A percentile compares a stretch with the other conserved stretches of the same genome.
Evolutionary conservation across 176 grass and related monocot genomes (phyloP).

Genomic region (maize (Zea mays)): DNA sequence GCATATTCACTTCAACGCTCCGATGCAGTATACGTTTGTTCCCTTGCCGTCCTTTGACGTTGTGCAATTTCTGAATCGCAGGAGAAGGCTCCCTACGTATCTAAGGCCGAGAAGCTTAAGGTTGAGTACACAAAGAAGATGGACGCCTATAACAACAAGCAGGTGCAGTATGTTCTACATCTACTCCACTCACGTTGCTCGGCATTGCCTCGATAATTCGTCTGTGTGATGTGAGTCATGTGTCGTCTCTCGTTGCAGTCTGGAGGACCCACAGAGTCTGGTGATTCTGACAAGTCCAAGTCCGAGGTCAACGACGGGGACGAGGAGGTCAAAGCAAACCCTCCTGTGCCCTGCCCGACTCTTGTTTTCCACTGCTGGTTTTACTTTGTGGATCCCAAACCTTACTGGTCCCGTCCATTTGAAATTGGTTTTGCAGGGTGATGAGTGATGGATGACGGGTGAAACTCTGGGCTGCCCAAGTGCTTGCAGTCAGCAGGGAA

Average conservation of each 20-base stretch:
- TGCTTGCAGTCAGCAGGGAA: background rate
- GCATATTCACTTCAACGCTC: background rate
- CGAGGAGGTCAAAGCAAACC: conserved; percentile 38
- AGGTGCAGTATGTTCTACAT: conserved; percentile 28
- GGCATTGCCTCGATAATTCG: no score
- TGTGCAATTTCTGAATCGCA: background rate
- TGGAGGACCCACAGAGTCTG: conserved; percentile 29
- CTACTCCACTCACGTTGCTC: background rate
- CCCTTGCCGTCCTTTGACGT: background rate
- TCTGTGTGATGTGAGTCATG: background rate
- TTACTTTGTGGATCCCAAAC: background rate
- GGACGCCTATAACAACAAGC: conserved; percentile 67
- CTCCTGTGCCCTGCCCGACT: background rate
- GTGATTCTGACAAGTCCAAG: conserved; percentile 92
- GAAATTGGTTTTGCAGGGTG: conserved; percentile 35
- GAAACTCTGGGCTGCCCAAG: background rate
- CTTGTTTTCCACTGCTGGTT: accelerated
- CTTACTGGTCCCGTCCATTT: background rate
- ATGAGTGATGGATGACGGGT: conserved; percentile 52
- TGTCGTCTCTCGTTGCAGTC: background rate
- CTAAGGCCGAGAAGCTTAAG: conserved; percentile 90
- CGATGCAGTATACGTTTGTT: background rate
- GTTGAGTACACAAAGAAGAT: conserved; percentile 79
- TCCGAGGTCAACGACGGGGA: conserved; percentile 85
- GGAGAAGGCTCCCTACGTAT: conserved; percentile 73